Evolutionary conservation across 192 early-diverging fungal species (phyloP), one percentile per base, ranked within the genome.

Genomic region (Glomus cerebriforme): DNA sequence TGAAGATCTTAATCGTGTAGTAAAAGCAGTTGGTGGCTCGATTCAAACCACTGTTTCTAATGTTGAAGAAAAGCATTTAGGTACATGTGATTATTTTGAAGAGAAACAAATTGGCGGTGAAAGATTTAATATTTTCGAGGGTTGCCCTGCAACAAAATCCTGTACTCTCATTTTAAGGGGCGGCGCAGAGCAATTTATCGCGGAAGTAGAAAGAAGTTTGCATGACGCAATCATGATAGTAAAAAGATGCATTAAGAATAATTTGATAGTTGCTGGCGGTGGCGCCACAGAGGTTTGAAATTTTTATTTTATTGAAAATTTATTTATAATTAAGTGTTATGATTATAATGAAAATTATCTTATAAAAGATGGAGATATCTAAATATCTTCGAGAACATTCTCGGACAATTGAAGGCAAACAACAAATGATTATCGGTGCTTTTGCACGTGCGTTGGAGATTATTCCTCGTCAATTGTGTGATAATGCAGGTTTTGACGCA

Each of bases 141-240:
- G 97, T 7, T 99, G 98, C 85, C 88, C 96, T 29, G 87, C 92
- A 81, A 94, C 97, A 68, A 95, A 94, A 82, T 98, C 98, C 0
- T 98, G 97, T 88, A 99, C 98, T 1, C 89, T 99, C 37, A 89
- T 99, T 47, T 87, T 99, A 35, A 91, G 98, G 75, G 98, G 98
- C 79, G 98, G 98, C 75, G 98, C 98, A 27, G 98, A 99, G 84
- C 98, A 99, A 86, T 99, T 99, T 79, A 99, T 99, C 85, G 97
- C 96, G 80, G 98, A 99, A 83, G 96, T 99, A 10, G 97, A 98
- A 87, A 89, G 98, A 77, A 93, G 91, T 81, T 87, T 99, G 85
- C 98, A 99, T 86, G 98, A 99, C 86, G 96, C 98, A 39, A 99
- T 99, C 82, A 99, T 99, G 98, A 96, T 99, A 89, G 98, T 99